Evolutionary conservation across 2,329 filamentous ascomycete species (phyloP), one percentile per base, ranked within the genome.

Genomic region (Exophiala bonariae): DNA sequence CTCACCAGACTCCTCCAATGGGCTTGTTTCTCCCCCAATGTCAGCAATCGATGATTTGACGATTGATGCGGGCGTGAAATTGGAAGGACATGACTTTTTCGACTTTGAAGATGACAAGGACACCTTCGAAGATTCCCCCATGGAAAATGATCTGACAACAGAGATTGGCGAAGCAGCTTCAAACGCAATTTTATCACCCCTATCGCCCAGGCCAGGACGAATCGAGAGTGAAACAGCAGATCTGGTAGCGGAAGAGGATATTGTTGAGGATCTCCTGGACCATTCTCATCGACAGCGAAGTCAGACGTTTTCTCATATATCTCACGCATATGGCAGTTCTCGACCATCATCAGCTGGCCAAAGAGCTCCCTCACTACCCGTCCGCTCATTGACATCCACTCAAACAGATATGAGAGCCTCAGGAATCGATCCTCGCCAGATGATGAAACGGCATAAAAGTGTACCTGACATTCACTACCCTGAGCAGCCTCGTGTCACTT

Each of bases 261-360:
- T 22, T 22, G 22, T 30, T 17, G 37, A 78, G 72, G 61, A 78
- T 26, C 17, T 26, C 7, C 62, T 68, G 47, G 70, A 74, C 43
- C 81, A 81, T 59, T 82, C 85, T 56, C 85, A 86, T 59, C 79
- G 89, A 46, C 88, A 87, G n/a, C 79, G 89, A 61, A 93, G 88
- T 65, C 89, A 95, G 66, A 95, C 89, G 0, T 90, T 95, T 54
- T 89, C 90, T 1, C 82, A 85, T 35, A 72, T 89, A 33, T 47
- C 54, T 36, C 22, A 35, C 9, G 44, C 28, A 30, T 20, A 38
- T 6, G 42, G 28, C 2, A 22, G 17, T 22, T 44, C 82, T 82
- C 37, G 74, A 86, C 35, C 84, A 18, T 44, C 50, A 20, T 44
- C 56, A 30, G 47, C 55, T 32, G 20, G 44, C 40, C 33, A 54